Conservation (phyloP, 768 basidiomycete genomes). For the Tephrocybe sp. region DNA sequence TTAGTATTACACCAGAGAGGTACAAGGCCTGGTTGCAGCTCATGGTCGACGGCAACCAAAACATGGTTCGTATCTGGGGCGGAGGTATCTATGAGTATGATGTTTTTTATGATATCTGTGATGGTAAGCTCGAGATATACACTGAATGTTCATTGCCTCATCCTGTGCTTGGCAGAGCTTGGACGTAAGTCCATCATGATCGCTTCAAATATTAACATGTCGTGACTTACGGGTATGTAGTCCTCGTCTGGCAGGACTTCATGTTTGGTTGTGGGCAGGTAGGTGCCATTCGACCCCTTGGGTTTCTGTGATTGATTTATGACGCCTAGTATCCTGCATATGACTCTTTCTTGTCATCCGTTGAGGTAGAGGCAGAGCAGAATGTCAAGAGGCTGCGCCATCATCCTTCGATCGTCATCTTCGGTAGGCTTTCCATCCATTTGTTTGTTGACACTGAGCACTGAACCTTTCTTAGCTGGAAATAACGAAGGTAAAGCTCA, state of each 20-base stretch:
- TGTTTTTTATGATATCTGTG: slow-evolving; percentile 82
- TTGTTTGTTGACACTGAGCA: neutral
- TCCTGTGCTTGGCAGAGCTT: slow-evolving; percentile 44
- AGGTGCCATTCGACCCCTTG: slow-evolving; percentile 12
- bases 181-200: slow-evolving; percentile 44
- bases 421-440: slow-evolving; percentile 48
- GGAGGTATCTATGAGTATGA: slow-evolving; percentile 89
- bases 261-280: slow-evolving; percentile 96
- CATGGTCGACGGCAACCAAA: slow-evolving; percentile 88
- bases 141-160: neutral
- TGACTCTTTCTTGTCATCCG: slow-evolving; percentile 71
- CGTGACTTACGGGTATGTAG: slow-evolving; percentile 24
- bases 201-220: no score
- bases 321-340: slow-evolving; percentile 79
- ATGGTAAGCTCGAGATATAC: slow-evolving; percentile 45
- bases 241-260: slow-evolving; percentile 98
- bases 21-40: slow-evolving; percentile 86
- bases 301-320: neutral
- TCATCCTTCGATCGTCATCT: slow-evolving; percentile 90
- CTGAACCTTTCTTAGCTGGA: slow-evolving; percentile 50
- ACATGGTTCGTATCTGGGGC: slow-evolving; percentile 92
- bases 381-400: slow-evolving; percentile 81
- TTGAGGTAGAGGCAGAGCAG: slow-evolving; percentile 78
- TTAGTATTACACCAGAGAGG: slow-evolving; percentile 45
- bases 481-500: slow-evolving; percentile 76